phyloP scores from a whole-genome alignment of 768 basidiomycete genomes.

The Mrakia gelida region DNA sequence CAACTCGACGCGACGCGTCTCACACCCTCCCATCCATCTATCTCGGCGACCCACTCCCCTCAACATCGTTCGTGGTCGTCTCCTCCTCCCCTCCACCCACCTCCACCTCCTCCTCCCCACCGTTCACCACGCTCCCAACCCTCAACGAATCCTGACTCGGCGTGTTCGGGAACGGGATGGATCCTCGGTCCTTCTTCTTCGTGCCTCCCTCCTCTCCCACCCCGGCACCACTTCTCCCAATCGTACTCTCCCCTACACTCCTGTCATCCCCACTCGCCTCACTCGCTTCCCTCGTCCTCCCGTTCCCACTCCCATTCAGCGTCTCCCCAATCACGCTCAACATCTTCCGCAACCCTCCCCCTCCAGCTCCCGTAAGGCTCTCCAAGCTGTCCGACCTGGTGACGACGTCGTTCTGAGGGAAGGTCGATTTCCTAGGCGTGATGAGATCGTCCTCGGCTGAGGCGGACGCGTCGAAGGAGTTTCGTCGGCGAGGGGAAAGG shows the following conservation, averaged over 20 bases:
- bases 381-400: neutral
- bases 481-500: neutral
- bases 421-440: neutral
- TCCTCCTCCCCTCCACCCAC: no score
- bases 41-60: neutral
- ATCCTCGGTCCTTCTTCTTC: neutral
- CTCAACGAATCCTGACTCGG: constrained; percentile 7
- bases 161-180: neutral
- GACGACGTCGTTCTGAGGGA: neutral
- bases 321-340: constrained; percentile 14
- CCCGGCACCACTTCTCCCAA: neutral
- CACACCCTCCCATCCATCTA: no score
- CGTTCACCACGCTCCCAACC: neutral
- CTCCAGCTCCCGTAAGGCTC: neutral
- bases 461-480: neutral
- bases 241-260: neutral
- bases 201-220: neutral
- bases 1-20: no score
- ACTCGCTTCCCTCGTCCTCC: no score
- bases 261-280: neutral
- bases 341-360: constrained; percentile 3
- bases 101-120: neutral
- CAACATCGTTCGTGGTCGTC: neutral
- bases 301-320: neutral
- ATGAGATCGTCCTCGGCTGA: neutral